phyloP scores from a whole-genome alignment of 352 stramenopile species.

The Phytophthora brassicae region DNA sequence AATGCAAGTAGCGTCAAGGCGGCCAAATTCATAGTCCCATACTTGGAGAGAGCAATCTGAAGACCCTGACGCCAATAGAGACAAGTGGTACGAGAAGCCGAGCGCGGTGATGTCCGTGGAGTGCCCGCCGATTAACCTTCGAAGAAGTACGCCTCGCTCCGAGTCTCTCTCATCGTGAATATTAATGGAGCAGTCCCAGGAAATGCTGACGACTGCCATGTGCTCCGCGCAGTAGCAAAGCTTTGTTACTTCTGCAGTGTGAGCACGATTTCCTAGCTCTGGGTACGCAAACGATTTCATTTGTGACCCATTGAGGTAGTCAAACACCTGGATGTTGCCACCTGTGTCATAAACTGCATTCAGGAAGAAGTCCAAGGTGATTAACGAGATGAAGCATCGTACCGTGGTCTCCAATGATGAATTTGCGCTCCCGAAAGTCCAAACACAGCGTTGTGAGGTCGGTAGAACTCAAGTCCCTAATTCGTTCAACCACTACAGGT shows the following conservation, averaged over 20 bases:
- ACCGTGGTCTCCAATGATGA: conserved; percentile 85
- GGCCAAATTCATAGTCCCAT: conserved; percentile 90
- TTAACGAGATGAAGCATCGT: not conserved
- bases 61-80: conserved; percentile 75
- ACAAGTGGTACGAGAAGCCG: conserved; percentile 70
- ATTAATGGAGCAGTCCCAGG: conserved; percentile 80
- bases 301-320: conserved; percentile 86
- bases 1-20: conserved; percentile 70
- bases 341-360: conserved; percentile 21
- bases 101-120: conserved; percentile 78
- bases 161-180: conserved; percentile 88
- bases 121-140: conserved; percentile 73
- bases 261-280: conserved; percentile 62
- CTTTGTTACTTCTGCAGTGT: conserved; percentile 71
- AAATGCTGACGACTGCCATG: conserved; percentile 81
- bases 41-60: conserved; percentile 72
- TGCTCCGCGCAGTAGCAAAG: conserved; percentile 85
- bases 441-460: conserved; percentile 82
- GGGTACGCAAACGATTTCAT: conserved; percentile 88
- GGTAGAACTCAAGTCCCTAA: conserved; percentile 53
- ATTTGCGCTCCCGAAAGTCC: conserved; percentile 84
- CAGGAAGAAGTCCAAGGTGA: not conserved
- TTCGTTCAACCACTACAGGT: not conserved
- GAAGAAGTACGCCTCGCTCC: conserved; percentile 73
- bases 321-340: conserved; percentile 78